Base-by-base conservation (phyloP, 2,329 filamentous ascomycete species). In the Aspergillus latus region DNA sequence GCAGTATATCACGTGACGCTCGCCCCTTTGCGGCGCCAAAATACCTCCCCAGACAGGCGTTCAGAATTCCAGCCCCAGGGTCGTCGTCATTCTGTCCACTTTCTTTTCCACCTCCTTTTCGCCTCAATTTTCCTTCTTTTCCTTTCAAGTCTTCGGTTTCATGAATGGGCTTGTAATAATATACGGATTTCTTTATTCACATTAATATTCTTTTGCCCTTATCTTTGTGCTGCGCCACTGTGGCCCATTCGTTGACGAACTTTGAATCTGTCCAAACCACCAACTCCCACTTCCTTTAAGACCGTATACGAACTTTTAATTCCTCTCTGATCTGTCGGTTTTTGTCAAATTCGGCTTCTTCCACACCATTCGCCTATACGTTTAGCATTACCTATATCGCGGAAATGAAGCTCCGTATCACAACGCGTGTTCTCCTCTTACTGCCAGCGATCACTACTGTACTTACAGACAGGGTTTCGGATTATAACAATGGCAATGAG, bases 391-490 rank as follows among this genome's bases (percentile, higher is more conserved):
- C 43, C 30, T 9, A 21, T 21, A 32, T 45, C 32, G 26, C 13
- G 51, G 67, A 47, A 29, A 75, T 75, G 73, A 75, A 71, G 63
- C 57, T 75, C 52, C 62, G 61, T 51, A 37, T 68, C 29, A 68
- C 69, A 29, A 65, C 67, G n/a, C 60, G 67, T 32, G 55, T 73
- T 37, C 66, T 75, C 30, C 64, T 74, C 37, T 67, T 75, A 29
- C 65, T 75, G 52, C 65, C 72, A 54, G 66, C 69, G 40, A 60
- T 75, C 40, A 60, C 70, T 42, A 61, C 63, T 37, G 68, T 62
- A n/a, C 59, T 62, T 40, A 59, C 64, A 39, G 62, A 66, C 49
- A 49, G 55, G 43, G 49, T 55, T 28, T 51, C 63, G 29, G 60
- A 53, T 46, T 60, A 58, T 56, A 52, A 60, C 37, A 47, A 30